Evolutionary conservation across 2,329 filamentous ascomycete genomes (phyloP).

Genomic region (Exophiala phaeomuriformis): DNA sequence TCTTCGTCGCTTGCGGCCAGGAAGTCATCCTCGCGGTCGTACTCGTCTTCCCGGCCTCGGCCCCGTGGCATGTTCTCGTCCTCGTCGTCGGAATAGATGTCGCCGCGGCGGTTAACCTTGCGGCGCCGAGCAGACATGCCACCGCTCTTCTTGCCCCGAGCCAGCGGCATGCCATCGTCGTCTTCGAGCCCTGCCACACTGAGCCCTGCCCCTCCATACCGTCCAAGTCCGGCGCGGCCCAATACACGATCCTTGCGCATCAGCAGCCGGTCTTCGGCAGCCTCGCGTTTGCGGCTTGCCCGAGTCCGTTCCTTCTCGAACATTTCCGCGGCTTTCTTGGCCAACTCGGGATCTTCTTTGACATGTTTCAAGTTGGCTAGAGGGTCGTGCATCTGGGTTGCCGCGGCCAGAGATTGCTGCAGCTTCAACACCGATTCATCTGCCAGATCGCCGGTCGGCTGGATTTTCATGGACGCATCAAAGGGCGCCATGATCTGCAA

Average conservation of each 20-base stretch:
- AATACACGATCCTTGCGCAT: conserved; percentile 43
- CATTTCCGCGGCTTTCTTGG: conserved; percentile 52
- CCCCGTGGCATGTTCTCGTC: conserved; percentile 41
- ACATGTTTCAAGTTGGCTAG: conserved; percentile 31
- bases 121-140: conserved; percentile 30
- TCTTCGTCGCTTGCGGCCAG: conserved; percentile 50
- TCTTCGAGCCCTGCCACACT: conserved; percentile 53
- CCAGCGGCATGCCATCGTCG: conserved; percentile 44
- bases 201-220: conserved; percentile 44
- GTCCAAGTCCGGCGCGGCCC: conserved; percentile 44
- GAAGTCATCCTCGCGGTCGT: conserved; percentile 75
- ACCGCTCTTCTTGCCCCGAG: conserved; percentile 30
- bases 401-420: conserved; percentile 54
- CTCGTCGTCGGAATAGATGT: conserved; percentile 45
- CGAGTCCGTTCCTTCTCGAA: conserved; percentile 53
- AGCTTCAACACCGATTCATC: conserved; percentile 56
- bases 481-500: conserved; percentile 57
- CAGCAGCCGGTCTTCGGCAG: conserved; percentile 49
- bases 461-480: conserved; percentile 52
- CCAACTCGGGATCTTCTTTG: conserved; percentile 56
- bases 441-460: conserved; percentile 48
- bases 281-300: conserved; percentile 48
- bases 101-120: conserved; percentile 39
- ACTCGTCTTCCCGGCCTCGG: conserved; percentile 64
- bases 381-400: conserved; percentile 47